These are phyloP conservation scores for Rhizopus sp. DNA, from an alignment of 371 early-diverging fungal genomes.

Conservation along the genomic window DNA sequence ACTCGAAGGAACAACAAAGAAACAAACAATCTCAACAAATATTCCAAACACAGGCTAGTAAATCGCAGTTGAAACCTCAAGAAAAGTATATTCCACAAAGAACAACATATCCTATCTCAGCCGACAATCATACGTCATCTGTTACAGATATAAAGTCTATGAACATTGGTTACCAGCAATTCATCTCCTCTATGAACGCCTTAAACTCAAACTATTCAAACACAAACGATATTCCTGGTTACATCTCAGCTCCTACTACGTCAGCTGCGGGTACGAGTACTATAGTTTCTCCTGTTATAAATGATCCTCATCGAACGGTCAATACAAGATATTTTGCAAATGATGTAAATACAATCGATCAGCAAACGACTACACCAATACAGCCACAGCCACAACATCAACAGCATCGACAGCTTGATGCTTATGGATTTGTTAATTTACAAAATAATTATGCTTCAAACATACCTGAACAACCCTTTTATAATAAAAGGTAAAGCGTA, in stretches of 20 bases:
- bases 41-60: not conserved
- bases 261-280: too few relatives aligned
- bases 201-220: too few relatives aligned
- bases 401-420: not conserved
- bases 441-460: not conserved
- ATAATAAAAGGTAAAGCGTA: not conserved
- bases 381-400: not conserved
- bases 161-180: not conserved
- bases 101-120: too few relatives aligned
- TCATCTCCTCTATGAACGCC: not conserved
- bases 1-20: not conserved
- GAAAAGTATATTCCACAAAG: not conserved
- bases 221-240: too few relatives aligned
- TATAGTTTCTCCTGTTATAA: too few relatives aligned
- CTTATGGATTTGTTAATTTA: conserved; percentile 3
- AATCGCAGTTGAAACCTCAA: not conserved
- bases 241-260: too few relatives aligned
- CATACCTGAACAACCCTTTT: conserved; percentile 1
- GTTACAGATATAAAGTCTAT: too few relatives aligned
- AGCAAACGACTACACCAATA: not conserved
- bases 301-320: too few relatives aligned
- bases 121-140: too few relatives aligned
- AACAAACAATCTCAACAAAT: not conserved
- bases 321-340: not conserved
- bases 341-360: not conserved